phyloP scores from a whole-genome alignment of 1,139 yeast genomes.

The Komagataea norvegica region DNA sequence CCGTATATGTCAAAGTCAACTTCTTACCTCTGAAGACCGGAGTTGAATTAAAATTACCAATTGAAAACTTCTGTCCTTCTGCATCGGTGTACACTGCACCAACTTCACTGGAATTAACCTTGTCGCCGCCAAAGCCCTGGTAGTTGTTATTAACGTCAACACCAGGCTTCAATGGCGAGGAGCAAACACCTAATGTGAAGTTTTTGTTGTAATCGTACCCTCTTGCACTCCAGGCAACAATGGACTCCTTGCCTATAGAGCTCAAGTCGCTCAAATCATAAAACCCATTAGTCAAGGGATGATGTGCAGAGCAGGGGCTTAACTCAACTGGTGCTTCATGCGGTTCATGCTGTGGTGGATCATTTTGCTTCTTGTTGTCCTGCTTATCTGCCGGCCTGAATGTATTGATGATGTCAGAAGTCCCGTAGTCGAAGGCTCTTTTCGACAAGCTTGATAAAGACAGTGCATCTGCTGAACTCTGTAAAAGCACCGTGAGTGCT shows the following conservation, averaged over 20 bases:
- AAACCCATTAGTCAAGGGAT: slow-evolving; percentile 49
- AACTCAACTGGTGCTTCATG: slow-evolving; percentile 24
- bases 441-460: not conserved
- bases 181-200: slow-evolving; percentile 77
- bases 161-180: slow-evolving; percentile 48
- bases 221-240: slow-evolving; percentile 57
- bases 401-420: slow-evolving; percentile 17
- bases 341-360: not conserved
- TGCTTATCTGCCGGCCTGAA: too few species aligned
- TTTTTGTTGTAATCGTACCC: slow-evolving; percentile 72
- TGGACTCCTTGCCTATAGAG: slow-evolving; percentile 27
- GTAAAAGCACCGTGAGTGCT: not conserved
- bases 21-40: slow-evolving; percentile 72
- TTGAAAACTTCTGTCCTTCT: slow-evolving; percentile 48
- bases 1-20: slow-evolving; percentile 61
- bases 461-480: not conserved
- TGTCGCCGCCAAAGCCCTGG: slow-evolving; percentile 36
- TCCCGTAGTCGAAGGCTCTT: slow-evolving; percentile 19
- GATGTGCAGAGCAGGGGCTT: slow-evolving; percentile 48
- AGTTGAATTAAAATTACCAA: slow-evolving; percentile 56
- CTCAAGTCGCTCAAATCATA: slow-evolving; percentile 53
- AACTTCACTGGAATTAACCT: slow-evolving; percentile 45
- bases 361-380: slow-evolving; percentile 6
- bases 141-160: slow-evolving; percentile 29
- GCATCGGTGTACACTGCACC: slow-evolving; percentile 67